A percentile compares a stretch with the other conserved stretches of the same genome.
These are phyloP conservation scores for Trichophyton schoenleinii DNA, from an alignment of 2,329 filamentous ascomycete species.

Conservation along the genomic window DNA sequence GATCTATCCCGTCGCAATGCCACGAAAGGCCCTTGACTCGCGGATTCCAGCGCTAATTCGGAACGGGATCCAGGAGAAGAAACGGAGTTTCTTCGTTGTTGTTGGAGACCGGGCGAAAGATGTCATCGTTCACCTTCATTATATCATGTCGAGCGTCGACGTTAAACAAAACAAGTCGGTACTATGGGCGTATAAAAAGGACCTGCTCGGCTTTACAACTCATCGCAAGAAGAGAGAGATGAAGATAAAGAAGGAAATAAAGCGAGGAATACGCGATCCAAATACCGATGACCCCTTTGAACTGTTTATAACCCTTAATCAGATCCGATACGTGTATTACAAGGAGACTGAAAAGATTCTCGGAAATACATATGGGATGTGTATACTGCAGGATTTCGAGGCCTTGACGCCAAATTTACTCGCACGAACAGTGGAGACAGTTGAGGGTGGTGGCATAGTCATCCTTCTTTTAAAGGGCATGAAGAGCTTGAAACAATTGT, in stretches of 20 bases:
- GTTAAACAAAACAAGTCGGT: slow-evolving; percentile 94
- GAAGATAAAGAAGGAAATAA: slow-evolving; percentile 98
- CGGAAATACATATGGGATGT: slow-evolving; percentile 97
- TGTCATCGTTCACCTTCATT: slow-evolving; percentile 88
- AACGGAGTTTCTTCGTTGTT: slow-evolving; percentile 93
- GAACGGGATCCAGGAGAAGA: slow-evolving; percentile 88
- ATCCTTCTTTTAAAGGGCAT: slow-evolving; percentile 88
- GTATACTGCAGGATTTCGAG: slow-evolving; percentile 95
- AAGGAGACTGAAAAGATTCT: slow-evolving; percentile 99
- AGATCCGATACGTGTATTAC: slow-evolving; percentile 98
- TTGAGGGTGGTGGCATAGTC: slow-evolving; percentile 88
- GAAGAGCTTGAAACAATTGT: slow-evolving; percentile 92
- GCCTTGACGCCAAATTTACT: slow-evolving; percentile 94
- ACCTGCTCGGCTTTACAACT: slow-evolving; percentile 85
- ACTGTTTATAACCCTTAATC: slow-evolving; percentile 87
- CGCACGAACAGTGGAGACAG: slow-evolving; percentile 89
- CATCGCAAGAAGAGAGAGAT: slow-evolving; percentile 96
- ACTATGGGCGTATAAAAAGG: slow-evolving; percentile 97
- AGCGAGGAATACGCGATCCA: slow-evolving; percentile 79
- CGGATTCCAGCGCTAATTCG: slow-evolving; percentile 82
- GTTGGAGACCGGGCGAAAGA: slow-evolving; percentile 92
- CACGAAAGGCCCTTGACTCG: slow-evolving; percentile 56
- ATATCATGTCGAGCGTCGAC: slow-evolving; percentile 80
- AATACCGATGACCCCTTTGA: slow-evolving; percentile 94
- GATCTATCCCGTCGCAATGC: slow-evolving; percentile 20